These are phyloP conservation scores for Saussurea involucrata DNA, from an alignment of 129 eudicot genomes.

Conservation along the genomic window DNA sequence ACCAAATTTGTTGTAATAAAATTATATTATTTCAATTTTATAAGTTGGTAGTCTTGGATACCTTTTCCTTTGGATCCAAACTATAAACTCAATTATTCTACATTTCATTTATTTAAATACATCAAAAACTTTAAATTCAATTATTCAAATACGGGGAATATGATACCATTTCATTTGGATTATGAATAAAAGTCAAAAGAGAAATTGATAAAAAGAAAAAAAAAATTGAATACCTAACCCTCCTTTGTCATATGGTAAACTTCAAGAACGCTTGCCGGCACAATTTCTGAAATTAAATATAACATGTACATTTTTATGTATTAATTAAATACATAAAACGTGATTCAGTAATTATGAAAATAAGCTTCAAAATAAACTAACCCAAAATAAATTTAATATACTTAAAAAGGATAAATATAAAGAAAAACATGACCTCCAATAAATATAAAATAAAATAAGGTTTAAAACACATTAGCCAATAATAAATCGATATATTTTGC, in stretches of 20 bases:
- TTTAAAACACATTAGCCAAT: neutral
- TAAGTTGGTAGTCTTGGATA: neutral
- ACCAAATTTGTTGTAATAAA: neutral
- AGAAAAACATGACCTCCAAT: neutral
- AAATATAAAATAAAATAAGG: no score
- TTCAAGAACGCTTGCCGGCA: neutral
- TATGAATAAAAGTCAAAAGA: neutral
- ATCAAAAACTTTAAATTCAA: neutral
- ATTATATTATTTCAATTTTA: neutral
- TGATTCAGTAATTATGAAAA: no score
- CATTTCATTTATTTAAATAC: neutral
- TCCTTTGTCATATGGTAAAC: neutral
- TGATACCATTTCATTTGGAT: neutral
- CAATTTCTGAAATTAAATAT: neutral
- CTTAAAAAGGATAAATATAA: no score
- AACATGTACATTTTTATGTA: no score
- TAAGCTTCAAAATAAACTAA: no score
- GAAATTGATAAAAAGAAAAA: neutral
- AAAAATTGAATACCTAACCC: neutral
- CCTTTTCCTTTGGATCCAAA: neutral
- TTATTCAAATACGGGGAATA: neutral
- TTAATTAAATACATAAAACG: no score
- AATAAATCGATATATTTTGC: neutral
- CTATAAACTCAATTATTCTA: neutral
- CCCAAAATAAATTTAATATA: no score